Base-by-base conservation (phyloP, 306 rosid species). In the Lablab purpureus region DNA sequence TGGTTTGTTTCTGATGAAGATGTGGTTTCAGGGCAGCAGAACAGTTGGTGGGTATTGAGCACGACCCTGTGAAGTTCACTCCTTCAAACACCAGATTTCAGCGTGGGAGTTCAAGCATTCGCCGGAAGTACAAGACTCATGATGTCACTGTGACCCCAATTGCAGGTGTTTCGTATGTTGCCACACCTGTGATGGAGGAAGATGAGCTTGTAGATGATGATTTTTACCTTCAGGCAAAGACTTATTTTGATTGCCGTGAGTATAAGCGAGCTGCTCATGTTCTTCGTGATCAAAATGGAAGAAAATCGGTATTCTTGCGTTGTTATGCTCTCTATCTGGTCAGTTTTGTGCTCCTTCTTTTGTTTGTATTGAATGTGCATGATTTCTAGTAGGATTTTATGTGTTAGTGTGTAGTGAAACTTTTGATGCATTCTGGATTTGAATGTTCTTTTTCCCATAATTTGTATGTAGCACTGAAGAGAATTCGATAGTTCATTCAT, bases 101-200 rank as follows among this genome's bases (percentile, higher is more conserved):
- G 86, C 92, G 98, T 1, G 98, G 98, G 8, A 96, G 99, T 78
- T 96, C 99, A 1, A 96, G 99, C 87, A 96, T 96, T 58, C 90
- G 97, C 32, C 83, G 99, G 43, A 87, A 96, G 68, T 93, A 87
- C 78, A 88, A 89, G 4, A 85, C 98, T 1, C 83, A 84, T 54
- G 98, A 96, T 82, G 27, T 83, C 27, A 50, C 67, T 9, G 5
- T 84, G 1, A 95, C 99, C 0, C 99, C 99, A 0, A 73, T 77
- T 5, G 87, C 96, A 2, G 94, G 99, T 14, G 83, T 96, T 21
- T 96, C 98, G 0, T 93, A 96, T 40, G 90, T 93, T 1, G 83
- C 96, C 40, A 96, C 99, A 47, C 99, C 99, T 7, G 90, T 89
- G 11, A 90, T 96, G 98, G 98, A 93, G 86, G 99, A 95, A 76